Base-by-base conservation (phyloP, 768 basidiomycete genomes). In the Leccinum subtestaceum region DNA sequence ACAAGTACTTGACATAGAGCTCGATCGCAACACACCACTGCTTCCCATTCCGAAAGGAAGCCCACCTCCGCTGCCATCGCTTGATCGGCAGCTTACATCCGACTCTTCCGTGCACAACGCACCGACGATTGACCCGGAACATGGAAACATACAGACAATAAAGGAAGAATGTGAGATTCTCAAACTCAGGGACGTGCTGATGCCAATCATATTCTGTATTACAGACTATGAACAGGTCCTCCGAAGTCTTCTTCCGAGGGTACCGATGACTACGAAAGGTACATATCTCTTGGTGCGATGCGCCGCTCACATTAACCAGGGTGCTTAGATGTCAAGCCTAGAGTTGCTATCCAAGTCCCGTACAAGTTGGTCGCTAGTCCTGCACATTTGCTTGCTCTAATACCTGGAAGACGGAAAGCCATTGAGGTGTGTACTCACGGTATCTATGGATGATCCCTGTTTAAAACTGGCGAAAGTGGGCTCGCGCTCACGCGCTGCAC, bases 1-100 rank as follows among this genome's bases (percentile, higher is more conserved):
- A 59, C 82, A 84, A 58, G 67, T 83, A 12, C 65, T 83, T 43
- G 81, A 83, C 57, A 70, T 81, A 19, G 80, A 81, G 55, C 74
- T 83, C 11, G 77, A 81, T 56, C 75, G 78, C 15, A 71, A 74
- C 43, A 77, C 73, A 2, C 71, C 73, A 51, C 65, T 83, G 3
- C 71, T 76, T n/a, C 72, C 75, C 4, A 63, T 65, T 19, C 61
- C 64, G 0, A 62, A 62, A 32, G 60, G 68, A 29, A 61, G 56
- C 50, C 57, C 67, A 27, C 65, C 63, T 40, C 55, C 65, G 3
- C 52, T 74, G 1, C 71, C 72, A 13, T 60, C 72, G 25, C 68
- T 73, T 48, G 73, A 73, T 59, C 69, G 62, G 8, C 63, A 59
- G n/a, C 45, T 56, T 49, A 27, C 29, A 29, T 52, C 45, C 17